Conservation (phyloP, 495 filamentous ascomycete species). For the Clavariopsis aquatica region DNA sequence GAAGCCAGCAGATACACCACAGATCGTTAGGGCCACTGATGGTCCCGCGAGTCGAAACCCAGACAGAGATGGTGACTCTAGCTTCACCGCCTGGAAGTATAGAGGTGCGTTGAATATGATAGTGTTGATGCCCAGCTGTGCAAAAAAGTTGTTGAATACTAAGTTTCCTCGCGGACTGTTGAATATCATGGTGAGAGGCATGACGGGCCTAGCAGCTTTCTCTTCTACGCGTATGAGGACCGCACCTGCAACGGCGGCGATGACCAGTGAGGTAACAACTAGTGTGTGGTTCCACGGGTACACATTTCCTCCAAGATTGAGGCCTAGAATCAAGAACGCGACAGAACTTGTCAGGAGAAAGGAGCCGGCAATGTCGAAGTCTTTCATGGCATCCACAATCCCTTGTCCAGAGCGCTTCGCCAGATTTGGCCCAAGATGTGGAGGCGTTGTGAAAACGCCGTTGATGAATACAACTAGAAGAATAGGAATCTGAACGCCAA, state of each 20-base stretch:
- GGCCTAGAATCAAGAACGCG: conserved; percentile 68
- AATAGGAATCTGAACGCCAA: conserved; percentile 66
- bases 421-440: conserved; percentile 56
- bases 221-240: conserved; percentile 65
- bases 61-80: conserved; percentile 68
- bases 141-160: conserved; percentile 71
- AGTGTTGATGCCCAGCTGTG: conserved; percentile 62
- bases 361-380: conserved; percentile 70
- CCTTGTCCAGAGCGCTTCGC: conserved; percentile 52
- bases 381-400: conserved; percentile 59
- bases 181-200: conserved; percentile 66
- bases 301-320: conserved; percentile 79
- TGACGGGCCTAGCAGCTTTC: conserved; percentile 63
- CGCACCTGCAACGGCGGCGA: conserved; percentile 58
- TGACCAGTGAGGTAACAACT: conserved; percentile 61
- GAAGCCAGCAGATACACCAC: conserved; percentile 66
- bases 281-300: conserved; percentile 71
- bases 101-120: conserved; percentile 77
- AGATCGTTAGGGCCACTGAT: conserved; percentile 57
- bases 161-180: conserved; percentile 63
- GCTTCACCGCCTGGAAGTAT: conserved; percentile 78
- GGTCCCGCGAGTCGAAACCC: conserved; percentile 69
- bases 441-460: conserved; percentile 59
- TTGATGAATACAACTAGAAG: conserved; percentile 62
- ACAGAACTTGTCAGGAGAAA: conserved; percentile 63